These are phyloP conservation scores for Neurospora hispaniola DNA, from an alignment of 495 filamentous ascomycete genomes.

Conservation along the genomic window DNA sequence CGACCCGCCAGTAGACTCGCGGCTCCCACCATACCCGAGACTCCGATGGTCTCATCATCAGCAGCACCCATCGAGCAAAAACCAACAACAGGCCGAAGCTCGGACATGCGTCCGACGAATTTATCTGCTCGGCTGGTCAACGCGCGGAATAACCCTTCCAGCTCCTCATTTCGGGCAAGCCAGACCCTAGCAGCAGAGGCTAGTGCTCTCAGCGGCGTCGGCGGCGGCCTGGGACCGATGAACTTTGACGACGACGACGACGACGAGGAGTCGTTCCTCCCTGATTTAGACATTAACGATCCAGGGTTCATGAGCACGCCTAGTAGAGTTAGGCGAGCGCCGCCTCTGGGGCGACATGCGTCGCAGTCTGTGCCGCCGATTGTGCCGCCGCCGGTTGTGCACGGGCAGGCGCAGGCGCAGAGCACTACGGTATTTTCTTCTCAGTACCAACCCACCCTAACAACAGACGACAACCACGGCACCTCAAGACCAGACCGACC, in stretches of 20 bases:
- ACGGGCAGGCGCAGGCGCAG: no score
- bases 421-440: not conserved
- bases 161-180: not conserved
- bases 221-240: slow-evolving; percentile 14
- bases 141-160: not conserved
- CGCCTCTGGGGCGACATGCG: not conserved
- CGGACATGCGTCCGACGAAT: slow-evolving; percentile 4
- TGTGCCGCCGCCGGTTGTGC: no score
- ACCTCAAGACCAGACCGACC: not conserved
- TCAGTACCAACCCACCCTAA: not conserved
- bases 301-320: slow-evolving; percentile 26
- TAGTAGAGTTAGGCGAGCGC: slow-evolving; percentile 15
- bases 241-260: slow-evolving; percentile 23
- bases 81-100: not conserved
- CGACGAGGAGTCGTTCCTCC: slow-evolving; percentile 2
- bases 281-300: slow-evolving; percentile 8
- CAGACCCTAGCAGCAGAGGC: not conserved
- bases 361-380: no score
- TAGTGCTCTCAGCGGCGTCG: not conserved
- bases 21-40: not conserved
- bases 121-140: slow-evolving; percentile 1
- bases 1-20: not conserved
- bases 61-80: not conserved
- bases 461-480: not conserved
- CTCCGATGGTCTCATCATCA: not conserved